Conservation (phyloP, 1,284 basidiomycete genomes). For the Ganoderma lucidum region DNA sequence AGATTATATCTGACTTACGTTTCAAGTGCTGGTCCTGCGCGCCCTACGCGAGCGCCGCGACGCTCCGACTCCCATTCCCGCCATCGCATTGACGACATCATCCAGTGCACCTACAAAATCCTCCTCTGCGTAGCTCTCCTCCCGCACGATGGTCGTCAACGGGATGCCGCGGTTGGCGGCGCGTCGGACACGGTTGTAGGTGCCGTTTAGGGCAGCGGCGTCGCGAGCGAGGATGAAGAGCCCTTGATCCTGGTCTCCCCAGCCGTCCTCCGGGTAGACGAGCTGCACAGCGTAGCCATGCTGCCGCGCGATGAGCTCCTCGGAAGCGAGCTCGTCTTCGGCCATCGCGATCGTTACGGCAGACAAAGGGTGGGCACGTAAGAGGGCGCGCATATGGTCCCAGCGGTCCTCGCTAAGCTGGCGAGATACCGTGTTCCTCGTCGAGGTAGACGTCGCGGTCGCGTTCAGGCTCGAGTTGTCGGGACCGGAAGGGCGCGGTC, state of each 20-base stretch:
- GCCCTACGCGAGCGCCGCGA: not conserved
- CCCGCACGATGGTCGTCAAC: not conserved
- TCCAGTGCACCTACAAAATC: not conserved
- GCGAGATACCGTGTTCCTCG: too few relatives aligned
- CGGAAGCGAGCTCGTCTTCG: not conserved
- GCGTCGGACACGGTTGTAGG: not conserved
- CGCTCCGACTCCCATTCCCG: not conserved
- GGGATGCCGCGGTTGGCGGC: not conserved
- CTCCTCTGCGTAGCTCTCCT: not conserved
- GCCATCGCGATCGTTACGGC: not conserved
- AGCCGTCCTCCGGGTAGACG: not conserved
- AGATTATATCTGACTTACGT: not conserved
- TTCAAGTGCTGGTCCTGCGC: not conserved
- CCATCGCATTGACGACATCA: not conserved
- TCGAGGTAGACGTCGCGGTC: too few relatives aligned
- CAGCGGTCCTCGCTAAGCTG: not conserved
- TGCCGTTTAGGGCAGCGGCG: not conserved
- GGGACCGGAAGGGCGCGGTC: not conserved
- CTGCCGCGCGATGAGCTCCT: not conserved
- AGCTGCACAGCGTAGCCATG: not conserved
- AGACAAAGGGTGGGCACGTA: not conserved
- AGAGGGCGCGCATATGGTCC: not conserved
- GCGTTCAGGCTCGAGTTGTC: too few relatives aligned
- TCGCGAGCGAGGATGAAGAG: slow-evolving; percentile 1
- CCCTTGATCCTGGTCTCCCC: not conserved